Evolutionary conservation across 352 stramenopile species (phyloP).

Genomic region (Phytophthora macrochlamydospora): DNA sequence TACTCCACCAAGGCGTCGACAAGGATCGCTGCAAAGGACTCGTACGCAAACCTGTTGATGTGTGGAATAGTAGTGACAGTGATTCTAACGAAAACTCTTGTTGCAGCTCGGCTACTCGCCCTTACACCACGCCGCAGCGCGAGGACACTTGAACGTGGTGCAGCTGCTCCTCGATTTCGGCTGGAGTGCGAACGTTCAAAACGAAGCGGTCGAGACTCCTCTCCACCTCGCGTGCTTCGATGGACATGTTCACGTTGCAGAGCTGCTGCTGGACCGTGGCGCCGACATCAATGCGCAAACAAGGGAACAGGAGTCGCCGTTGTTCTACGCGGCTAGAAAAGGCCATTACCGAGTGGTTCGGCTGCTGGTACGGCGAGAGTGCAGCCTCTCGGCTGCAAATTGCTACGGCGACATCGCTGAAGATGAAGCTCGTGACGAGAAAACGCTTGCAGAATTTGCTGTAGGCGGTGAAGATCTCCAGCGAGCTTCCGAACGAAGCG

Average conservation of each 20-base stretch:
- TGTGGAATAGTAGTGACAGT: not conserved
- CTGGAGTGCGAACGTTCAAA: conserved; percentile 51
- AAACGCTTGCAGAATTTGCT: conserved; percentile 58
- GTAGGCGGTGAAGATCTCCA: conserved; percentile 54
- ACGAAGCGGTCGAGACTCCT: conserved; percentile 64
- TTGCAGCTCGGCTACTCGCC: conserved; percentile 65
- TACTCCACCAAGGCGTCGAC: conserved; percentile 68
- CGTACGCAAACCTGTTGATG: conserved; percentile 30
- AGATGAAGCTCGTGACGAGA: conserved; percentile 63
- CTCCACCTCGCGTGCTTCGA: conserved; percentile 73
- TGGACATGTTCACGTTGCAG: conserved; percentile 55
- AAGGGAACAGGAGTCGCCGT: conserved; percentile 59
- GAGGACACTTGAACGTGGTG: conserved; percentile 70
- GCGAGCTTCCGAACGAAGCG: conserved; percentile 22
- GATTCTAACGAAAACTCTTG: conserved; percentile 4
- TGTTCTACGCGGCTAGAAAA: conserved; percentile 82
- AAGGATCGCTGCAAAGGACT: conserved; percentile 65
- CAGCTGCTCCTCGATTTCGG: conserved; percentile 71
- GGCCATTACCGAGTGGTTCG: conserved; percentile 63
- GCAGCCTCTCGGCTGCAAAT: conserved; percentile 52
- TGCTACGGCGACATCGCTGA: conserved; percentile 72
- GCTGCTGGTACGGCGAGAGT: conserved; percentile 69
- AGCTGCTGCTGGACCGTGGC: conserved; percentile 69
- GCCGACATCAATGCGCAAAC: conserved; percentile 58
- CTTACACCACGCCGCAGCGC: conserved; percentile 69